Evolutionary conservation across 1,284 basidiomycete species (phyloP).

Genomic region (Porphyrellus sp.): DNA sequence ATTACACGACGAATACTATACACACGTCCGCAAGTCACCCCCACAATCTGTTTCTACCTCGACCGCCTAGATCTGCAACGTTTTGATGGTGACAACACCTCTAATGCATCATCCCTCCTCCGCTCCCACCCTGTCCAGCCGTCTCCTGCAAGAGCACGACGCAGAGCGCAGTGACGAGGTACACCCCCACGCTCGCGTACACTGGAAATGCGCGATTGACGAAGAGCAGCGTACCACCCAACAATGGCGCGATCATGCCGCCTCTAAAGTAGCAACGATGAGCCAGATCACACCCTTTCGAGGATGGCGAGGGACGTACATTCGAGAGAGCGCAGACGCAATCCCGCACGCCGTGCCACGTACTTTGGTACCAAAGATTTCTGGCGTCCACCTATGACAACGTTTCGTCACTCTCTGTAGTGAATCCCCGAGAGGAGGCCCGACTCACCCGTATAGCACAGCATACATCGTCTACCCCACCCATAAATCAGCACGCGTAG

Average conservation of each 20-base stretch:
- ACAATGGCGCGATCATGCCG: slow-evolving; percentile 86
- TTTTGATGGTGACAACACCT: background rate
- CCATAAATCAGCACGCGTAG: background rate
- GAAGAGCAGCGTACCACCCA: slow-evolving; percentile 78
- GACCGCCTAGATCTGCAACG: no score
- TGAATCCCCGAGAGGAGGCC: background rate
- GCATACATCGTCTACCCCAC: slow-evolving; percentile 81
- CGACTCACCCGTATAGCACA: slow-evolving; percentile 70
- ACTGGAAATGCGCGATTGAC: slow-evolving; percentile 76
- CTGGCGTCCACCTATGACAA: slow-evolving; percentile 75
- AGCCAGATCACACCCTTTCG: background rate
- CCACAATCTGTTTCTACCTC: no score
- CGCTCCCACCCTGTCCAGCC: slow-evolving; percentile 17
- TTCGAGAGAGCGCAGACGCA: slow-evolving; percentile 83
- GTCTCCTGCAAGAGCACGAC: slow-evolving; percentile 56
- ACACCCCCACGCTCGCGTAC: slow-evolving; percentile 70
- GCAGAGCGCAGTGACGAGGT: slow-evolving; percentile 65
- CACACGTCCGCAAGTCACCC: no score
- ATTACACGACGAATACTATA: no score
- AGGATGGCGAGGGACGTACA: slow-evolving; percentile 46
- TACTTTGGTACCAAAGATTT: slow-evolving; percentile 84
- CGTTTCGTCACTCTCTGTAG: background rate
- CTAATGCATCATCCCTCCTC: slow-evolving; percentile 21
- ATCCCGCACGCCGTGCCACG: slow-evolving; percentile 91
- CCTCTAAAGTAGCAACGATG: slow-evolving; percentile 48